These are phyloP conservation scores for Suillus fuscotomentosus DNA, from an alignment of 768 basidiomycete genomes.

Conservation along the genomic window DNA sequence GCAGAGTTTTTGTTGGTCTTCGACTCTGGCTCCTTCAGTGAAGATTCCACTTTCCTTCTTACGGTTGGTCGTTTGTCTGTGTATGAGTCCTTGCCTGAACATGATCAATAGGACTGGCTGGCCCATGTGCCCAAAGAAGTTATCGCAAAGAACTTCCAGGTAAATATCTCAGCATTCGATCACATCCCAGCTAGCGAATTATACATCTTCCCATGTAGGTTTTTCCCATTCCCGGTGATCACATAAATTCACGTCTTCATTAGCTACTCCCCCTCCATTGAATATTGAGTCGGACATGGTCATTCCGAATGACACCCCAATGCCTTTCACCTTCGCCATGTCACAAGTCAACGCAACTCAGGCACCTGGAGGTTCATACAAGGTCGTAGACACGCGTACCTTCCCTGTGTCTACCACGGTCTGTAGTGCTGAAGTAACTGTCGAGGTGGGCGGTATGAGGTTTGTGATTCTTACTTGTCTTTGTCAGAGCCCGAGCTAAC, in stretches of 20 bases:
- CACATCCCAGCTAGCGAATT: constrained; percentile 52
- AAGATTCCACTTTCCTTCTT: constrained; percentile 56
- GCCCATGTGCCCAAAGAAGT: constrained; percentile 59
- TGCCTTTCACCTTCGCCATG: constrained; percentile 54
- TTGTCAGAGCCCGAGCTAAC: not conserved
- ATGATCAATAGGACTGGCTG: constrained; percentile 56
- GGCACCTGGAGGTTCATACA: constrained; percentile 55
- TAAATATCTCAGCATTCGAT: constrained; percentile 46
- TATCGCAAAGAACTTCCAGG: constrained; percentile 64
- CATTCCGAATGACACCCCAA: constrained; percentile 46
- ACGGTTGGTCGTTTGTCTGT: constrained; percentile 13
- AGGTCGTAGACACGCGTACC: constrained; percentile 54
- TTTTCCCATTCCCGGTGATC: not conserved
- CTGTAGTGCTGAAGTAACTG: constrained; percentile 53
- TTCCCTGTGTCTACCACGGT: constrained; percentile 55
- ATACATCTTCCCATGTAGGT: constrained; percentile 52
- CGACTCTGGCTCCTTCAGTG: constrained; percentile 45
- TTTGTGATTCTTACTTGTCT: constrained; percentile 19
- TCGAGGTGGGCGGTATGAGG: constrained; percentile 64
- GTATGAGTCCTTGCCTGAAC: not conserved
- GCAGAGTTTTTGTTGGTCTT: constrained; percentile 53
- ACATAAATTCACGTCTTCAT: not conserved
- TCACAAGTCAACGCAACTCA: constrained; percentile 44
- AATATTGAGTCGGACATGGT: constrained; percentile 43
- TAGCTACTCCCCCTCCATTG: constrained; percentile 42